Evolutionary conservation across 495 filamentous ascomycete species (phyloP), one percentile per base, ranked within the genome.

Genomic region (Penicillium flavigenum): DNA sequence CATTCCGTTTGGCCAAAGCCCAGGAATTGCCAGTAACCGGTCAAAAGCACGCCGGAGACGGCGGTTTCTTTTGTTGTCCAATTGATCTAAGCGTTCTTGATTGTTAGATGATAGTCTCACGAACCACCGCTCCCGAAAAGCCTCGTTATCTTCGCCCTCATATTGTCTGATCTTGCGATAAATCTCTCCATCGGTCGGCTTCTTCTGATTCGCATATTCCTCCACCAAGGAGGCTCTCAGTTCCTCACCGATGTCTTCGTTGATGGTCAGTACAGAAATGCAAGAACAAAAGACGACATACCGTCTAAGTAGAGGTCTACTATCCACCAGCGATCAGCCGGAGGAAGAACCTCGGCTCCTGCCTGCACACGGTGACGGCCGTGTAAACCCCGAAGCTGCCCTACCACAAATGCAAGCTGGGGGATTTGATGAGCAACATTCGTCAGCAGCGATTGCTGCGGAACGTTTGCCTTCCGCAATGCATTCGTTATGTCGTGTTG

Each of bases 1-100:
- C 52, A 69, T 66, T 16, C 52, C 63, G 36, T 51, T n/a, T 2
- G 10, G n/a, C 63, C 52, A 69, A 36, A 66, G 48, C 4, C 61
- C 56, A 22, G 63, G 58, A 51, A 68, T 68, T 8, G 52, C 32
- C 22, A 66, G 43, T 47, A 69, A 34, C 27, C 47, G 34, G 29
- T 69, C 59, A 55, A 69, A 69, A 20, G 59, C 59, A 34, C 17
- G 29, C 39, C 53, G 55, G 8, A 65, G 24, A 42, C 42, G 29
- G 14, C 29, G 45, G 39, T 65, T 61, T 48, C 42, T 56, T 14
- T 47, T 56, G 14, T 58, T 58, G 41, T 51, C 47, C 27, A 65
- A 54, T 27, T 62, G 53, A n/a, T 51, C 34, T 14, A 70, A 42
- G 2, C 60, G 60, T 4, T 55, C 54, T 12, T 48, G 5, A 4